Percentiles rank a stretch among this genome's conserved stretches.
Evolutionary conservation across 192 early-diverging fungal genomes (phyloP).

Genomic region (Dissophora globulifera): DNA sequence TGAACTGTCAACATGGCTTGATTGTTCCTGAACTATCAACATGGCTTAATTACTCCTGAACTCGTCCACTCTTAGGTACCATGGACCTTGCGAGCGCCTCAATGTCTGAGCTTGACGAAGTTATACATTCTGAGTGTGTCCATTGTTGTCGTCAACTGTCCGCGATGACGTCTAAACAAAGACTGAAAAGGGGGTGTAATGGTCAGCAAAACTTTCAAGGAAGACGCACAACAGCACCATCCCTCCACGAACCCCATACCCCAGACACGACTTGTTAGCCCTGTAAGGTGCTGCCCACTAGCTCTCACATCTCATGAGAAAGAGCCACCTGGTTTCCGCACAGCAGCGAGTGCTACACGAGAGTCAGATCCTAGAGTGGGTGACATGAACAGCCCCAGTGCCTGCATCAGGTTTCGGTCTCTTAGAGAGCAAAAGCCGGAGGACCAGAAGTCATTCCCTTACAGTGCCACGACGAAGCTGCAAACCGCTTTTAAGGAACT

Average conservation of each 20-base stretch:
- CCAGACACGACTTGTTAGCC: conserved; percentile 8
- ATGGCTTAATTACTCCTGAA: too few species aligned
- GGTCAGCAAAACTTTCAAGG: conserved; percentile 1
- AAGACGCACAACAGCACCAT: conserved; percentile 3
- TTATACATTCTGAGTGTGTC: too few species aligned
- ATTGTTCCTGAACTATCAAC: too few species aligned
- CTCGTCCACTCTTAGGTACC: too few species aligned
- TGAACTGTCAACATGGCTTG: too few species aligned
- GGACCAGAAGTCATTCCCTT: conserved; percentile 7
- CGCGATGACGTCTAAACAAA: too few species aligned
- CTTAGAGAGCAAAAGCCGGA: conserved; percentile 6
- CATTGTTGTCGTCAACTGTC: too few species aligned
- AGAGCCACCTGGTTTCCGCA: conserved; percentile 10
- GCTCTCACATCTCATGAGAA: conserved; percentile 3
- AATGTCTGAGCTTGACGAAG: too few species aligned
- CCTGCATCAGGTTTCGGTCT: conserved; percentile 3
- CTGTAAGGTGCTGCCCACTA: conserved; percentile 9
- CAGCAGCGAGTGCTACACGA: conserved; percentile 4
- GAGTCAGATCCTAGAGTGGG: conserved; percentile 3
- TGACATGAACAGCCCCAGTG: background rate
- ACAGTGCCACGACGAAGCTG: conserved; percentile 12
- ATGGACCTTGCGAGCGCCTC: too few species aligned
- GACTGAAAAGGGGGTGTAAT: conserved; percentile 1
- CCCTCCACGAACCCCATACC: conserved; percentile 12
- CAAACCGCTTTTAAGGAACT: conserved; percentile 9